Base-by-base conservation (phyloP, 192 early-diverging fungal species). In the Coemansia sp. region DNA sequence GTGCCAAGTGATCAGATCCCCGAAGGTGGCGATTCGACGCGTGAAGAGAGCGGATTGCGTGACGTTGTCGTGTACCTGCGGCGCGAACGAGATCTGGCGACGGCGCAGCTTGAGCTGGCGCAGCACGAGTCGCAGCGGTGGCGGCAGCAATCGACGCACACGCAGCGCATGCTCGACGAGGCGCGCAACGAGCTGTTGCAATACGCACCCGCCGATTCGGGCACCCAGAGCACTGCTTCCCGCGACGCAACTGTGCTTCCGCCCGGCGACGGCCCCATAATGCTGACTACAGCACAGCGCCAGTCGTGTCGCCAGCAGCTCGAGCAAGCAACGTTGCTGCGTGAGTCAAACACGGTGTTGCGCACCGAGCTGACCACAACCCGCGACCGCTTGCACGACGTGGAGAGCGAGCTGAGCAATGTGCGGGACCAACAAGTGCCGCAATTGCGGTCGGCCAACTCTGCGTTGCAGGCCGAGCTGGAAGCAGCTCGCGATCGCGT, bases 301-400 rank as follows among this genome's bases (percentile, higher is more conserved):
- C 61, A 76, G 55, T 84, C 89, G 41, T 77, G 91, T 47, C 69
- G 88, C 73, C 85, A 84, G 55, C 87, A 88, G 69, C 75, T 89
- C 32, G 84, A 89, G 58, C 84, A 88, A 62, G 62, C 85, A 24
- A 85, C 84, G 64, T 48, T 92, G 10, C 72, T 94, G 38, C 86
- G 88, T 4, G 93, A 94, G 55, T 89, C 88, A 39, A 94, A 93
- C 69, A 70, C 83, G n/a, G 86, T 85, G 2, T 66, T 94, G 19
- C 86, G 93, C 11, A 57, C 71, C 2, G 88, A 93, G 71, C 67
- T 86, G 4, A 68, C 57, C 7, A 16, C 61, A 3, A 61, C 77
- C 0, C 72, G 72, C 5, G 20, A 47, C 12, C 53, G 62, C 20
- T 61, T 80, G 53, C 52, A 38, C 4, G 61, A 48, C 7, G 64